Conservation (phyloP, 2,329 filamentous ascomycete species). For the Clonostachys rhizophaga region DNA sequence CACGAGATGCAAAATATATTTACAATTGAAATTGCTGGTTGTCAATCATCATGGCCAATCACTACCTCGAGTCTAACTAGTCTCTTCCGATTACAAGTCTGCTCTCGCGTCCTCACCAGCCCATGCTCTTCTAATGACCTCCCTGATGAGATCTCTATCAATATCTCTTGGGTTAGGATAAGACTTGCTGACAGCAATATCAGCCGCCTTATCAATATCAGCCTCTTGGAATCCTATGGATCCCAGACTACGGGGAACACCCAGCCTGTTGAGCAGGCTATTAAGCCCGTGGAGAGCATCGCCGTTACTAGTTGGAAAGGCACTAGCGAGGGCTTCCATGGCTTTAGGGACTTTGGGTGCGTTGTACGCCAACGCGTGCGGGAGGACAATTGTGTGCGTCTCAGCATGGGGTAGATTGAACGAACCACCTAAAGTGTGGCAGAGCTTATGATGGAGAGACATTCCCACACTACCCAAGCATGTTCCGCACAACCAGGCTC, state of each 20-base stretch:
- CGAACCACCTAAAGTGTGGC: slow-evolving; percentile 58
- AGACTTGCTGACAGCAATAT: slow-evolving; percentile 51
- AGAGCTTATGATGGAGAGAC: slow-evolving; percentile 65
- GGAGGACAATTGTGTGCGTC: slow-evolving; percentile 59
- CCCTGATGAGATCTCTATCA: slow-evolving; percentile 43
- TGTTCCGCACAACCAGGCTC: slow-evolving; percentile 60
- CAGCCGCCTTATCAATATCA: slow-evolving; percentile 53
- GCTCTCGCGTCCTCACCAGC: slow-evolving; percentile 47
- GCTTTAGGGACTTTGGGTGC: slow-evolving; percentile 46
- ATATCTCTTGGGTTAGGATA: slow-evolving; percentile 56
- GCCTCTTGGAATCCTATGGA: slow-evolving; percentile 55
- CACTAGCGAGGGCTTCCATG: slow-evolving; percentile 47
- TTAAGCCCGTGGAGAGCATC: slow-evolving; percentile 56
- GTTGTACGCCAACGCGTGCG: slow-evolving; percentile 60
- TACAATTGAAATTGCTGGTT: too few relatives aligned
- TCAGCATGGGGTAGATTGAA: slow-evolving; percentile 62
- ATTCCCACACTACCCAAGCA: slow-evolving; percentile 57
- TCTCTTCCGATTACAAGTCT: slow-evolving; percentile 9
- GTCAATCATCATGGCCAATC: too few relatives aligned
- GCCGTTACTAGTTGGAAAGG: slow-evolving; percentile 49
- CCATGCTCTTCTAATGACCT: slow-evolving; percentile 54
- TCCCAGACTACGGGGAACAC: slow-evolving; percentile 46
- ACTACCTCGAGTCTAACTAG: too few relatives aligned
- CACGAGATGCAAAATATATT: too few relatives aligned
- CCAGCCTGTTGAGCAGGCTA: slow-evolving; percentile 43